Evolutionary conservation across 768 basidiomycete genomes (phyloP).

Genomic region (Clavaria fumosa): DNA sequence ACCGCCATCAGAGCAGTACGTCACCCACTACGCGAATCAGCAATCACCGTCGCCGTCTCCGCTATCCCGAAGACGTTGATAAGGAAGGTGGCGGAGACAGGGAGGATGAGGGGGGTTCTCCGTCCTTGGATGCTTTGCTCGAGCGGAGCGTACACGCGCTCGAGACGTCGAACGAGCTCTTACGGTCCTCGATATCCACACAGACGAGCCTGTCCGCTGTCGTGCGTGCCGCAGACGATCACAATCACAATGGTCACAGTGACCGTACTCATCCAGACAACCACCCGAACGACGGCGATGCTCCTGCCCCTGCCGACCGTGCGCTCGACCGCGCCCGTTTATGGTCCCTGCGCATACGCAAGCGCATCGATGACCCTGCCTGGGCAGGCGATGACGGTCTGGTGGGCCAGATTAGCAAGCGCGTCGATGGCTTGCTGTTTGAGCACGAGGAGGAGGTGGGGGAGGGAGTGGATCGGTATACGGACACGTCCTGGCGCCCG

Average conservation of each 20-base stretch:
- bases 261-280: too few species aligned
- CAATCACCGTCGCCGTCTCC: too few species aligned
- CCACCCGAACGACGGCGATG: too few species aligned
- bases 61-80: too few species aligned
- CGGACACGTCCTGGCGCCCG: constrained; percentile 33
- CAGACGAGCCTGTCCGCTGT: constrained; percentile 37
- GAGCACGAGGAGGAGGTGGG: constrained; percentile 15
- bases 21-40: too few species aligned
- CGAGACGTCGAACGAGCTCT: constrained; percentile 69
- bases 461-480: constrained; percentile 5
- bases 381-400: constrained; percentile 66
- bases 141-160: constrained; percentile 74
- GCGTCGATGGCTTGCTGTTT: constrained; percentile 48
- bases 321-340: constrained; percentile 33
- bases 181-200: constrained; percentile 63
- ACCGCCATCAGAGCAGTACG: too few species aligned
- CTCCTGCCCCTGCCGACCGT: constrained; percentile 29
- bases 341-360: constrained; percentile 35
- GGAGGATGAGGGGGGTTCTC: too few species aligned
- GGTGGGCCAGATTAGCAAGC: constrained; percentile 47
- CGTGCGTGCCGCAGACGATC: constrained; percentile 33
- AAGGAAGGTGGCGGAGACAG: too few species aligned
- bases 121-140: constrained; percentile 67
- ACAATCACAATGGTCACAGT: too few species aligned
- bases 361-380: constrained; percentile 28